Evolutionary conservation across 202 grass and related monocot genomes (phyloP).

Genomic region (Setaria italica): DNA sequence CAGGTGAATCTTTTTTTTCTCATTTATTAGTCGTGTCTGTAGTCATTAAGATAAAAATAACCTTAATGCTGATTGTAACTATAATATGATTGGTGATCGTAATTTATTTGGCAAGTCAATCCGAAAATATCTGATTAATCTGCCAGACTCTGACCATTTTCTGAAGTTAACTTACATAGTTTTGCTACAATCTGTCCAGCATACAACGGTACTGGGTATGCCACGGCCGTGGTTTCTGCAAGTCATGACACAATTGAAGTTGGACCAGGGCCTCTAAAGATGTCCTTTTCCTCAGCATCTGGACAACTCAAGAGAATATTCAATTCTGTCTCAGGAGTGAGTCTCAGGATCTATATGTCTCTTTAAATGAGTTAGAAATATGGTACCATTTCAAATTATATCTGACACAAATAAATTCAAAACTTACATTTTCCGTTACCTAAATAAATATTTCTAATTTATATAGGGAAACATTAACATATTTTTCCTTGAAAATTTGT

Average conservation of each 20-base stretch:
- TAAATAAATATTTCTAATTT: background rate
- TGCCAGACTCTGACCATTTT: background rate
- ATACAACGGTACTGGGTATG: slow-evolving; percentile 29
- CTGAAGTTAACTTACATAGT: background rate
- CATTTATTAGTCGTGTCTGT: background rate
- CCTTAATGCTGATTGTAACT: background rate
- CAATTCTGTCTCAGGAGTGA: slow-evolving; percentile 77
- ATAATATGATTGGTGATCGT: slow-evolving; percentile 7
- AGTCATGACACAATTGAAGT: slow-evolving; percentile 75
- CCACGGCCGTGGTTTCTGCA: slow-evolving; percentile 47
- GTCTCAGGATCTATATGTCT: slow-evolving; percentile 21
- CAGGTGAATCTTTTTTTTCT: slow-evolving; percentile 56
- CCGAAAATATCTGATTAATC: background rate
- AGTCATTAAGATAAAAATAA: background rate
- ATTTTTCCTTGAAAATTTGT: slow-evolving; percentile 22
- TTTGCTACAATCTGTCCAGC: slow-evolving; percentile 47
- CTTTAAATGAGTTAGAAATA: background rate
- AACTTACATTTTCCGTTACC: background rate
- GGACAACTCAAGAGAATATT: slow-evolving; percentile 76
- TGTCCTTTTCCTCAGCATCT: slow-evolving; percentile 73
- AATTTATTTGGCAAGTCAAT: background rate
- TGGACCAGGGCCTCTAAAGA: slow-evolving; percentile 84
- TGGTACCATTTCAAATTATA: background rate
- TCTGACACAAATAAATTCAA: background rate
- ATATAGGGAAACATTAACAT: background rate